Base-by-base conservation (phyloP, 176 grass and related monocot species). In the Leersia perrieri region DNA sequence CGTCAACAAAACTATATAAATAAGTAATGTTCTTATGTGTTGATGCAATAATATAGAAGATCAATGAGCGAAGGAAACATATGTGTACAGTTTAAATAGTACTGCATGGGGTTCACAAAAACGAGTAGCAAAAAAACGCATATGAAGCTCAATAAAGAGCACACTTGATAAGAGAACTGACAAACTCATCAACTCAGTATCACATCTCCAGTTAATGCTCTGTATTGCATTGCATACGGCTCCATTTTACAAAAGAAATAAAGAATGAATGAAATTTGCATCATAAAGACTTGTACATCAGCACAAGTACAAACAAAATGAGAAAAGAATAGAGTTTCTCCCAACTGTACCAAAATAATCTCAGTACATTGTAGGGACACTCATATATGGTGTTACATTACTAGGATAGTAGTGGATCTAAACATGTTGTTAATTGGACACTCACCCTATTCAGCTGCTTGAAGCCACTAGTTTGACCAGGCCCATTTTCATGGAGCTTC, bases 271-370 rank as follows among this genome's bases (percentile, higher is more conserved):
- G 1, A 39, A 81, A 82, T 62, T 32, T 15, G 29, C 58, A 60
- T 77, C 58, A 72, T 72, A 66, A 72, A 77, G 30, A 67, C 27
- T 77, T 85, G 23, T 81, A 76, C 77, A 82, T 76, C 36, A 85
- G 41, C 27, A 40, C 9, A 67, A 79, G 40, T 36, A 78, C 47
- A 83, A 73, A 27, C 3, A 80, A 74, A 31, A 62, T 20, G 26
- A 66, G 11, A 63, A 75, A 74, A 25, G 62, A 40, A 66, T 4
- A 53, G 45, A 35, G 18, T 26, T 72, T 31, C 10, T 11, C 72
- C 61, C 66, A 29, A 68, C 57, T 60, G 88, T 71, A 77, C 73
- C 63, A 82, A 89, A 81, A 67, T 12, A 76, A 89, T 45, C 80
- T 65, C 42, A 72, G 45, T 49, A 78, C 77, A 66, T 77, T 67